These are phyloP conservation scores for Entomortierella beljakovae DNA, from an alignment of 192 early-diverging fungal species.

Conservation along the genomic window DNA sequence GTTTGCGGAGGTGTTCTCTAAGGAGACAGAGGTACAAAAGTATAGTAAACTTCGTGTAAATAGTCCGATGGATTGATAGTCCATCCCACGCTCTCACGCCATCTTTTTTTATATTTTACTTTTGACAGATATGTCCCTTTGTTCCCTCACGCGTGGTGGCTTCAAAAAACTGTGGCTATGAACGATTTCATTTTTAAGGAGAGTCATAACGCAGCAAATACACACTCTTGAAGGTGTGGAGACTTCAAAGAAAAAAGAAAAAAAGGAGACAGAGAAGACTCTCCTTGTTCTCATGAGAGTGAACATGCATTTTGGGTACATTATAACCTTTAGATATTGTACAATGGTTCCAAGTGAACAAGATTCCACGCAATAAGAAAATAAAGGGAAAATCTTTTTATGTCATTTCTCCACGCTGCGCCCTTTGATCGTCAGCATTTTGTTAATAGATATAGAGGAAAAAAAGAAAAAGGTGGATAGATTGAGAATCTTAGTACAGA, in stretches of 20 bases:
- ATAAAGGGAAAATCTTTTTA: not conserved
- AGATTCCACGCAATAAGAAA: conserved; percentile 5
- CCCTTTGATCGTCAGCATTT: not conserved
- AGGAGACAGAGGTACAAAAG: conserved; percentile 15
- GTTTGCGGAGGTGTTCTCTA: conserved; percentile 2
- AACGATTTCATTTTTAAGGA: too few species aligned
- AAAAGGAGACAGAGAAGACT: not conserved
- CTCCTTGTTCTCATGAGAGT: conserved; percentile 1
- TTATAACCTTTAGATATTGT: too few species aligned
- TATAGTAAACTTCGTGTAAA: conserved; percentile 1
- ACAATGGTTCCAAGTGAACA: conserved; percentile 6
- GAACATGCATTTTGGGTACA: too few species aligned
- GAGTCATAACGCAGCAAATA: not conserved
- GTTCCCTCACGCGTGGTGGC: conserved; percentile 4
- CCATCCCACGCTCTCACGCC: conserved; percentile 14
- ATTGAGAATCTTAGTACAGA: conserved; percentile 28
- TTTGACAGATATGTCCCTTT: too few species aligned
- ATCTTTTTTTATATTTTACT: not conserved
- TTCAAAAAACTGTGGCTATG: too few species aligned
- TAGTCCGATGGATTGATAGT: conserved; percentile 31
- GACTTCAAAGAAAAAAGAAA: not conserved
- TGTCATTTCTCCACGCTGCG: not conserved
- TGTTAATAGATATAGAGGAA: too few species aligned
- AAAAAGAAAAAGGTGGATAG: not conserved
- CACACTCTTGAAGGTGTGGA: not conserved